A percentile compares a stretch with the other conserved stretches of the same genome.
Conservation (phyloP, 2,329 filamentous ascomycete species). For the Colletotrichum sp. region DNA sequence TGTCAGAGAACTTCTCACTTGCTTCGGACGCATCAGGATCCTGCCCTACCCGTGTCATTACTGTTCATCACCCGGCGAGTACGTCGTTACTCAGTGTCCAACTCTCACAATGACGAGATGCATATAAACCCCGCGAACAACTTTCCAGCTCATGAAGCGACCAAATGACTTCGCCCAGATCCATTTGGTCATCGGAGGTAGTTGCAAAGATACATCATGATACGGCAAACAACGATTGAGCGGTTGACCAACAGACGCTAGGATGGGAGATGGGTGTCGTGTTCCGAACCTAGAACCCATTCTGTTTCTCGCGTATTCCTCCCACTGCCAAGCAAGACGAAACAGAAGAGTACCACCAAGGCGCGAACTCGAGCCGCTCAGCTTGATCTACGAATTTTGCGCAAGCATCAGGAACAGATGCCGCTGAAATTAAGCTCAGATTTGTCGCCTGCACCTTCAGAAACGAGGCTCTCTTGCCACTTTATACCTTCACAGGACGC, state of each 20-base stretch:
- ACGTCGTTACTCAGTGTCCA: too few species aligned
- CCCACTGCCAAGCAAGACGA: background rate
- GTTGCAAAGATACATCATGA: too few species aligned
- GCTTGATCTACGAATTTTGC: background rate
- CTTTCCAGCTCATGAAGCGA: background rate
- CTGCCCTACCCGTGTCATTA: background rate
- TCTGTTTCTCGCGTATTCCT: background rate
- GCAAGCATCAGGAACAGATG: too few species aligned
- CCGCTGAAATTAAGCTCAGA: too few species aligned
- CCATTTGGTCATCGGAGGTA: too few species aligned
- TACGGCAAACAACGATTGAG: too few species aligned
- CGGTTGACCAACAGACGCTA: too few species aligned
- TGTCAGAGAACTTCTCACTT: background rate
- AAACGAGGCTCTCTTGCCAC: fast-evolving
- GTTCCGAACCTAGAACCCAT: background rate
- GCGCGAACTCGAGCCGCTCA: background rate
- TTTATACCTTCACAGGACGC: background rate
- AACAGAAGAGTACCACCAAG: fast-evolving
- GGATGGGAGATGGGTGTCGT: too few species aligned
- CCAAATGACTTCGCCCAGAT: too few species aligned
- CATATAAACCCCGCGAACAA: background rate
- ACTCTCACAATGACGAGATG: too few species aligned
- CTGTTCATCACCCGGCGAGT: too few species aligned
- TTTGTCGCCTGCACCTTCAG: fast-evolving
- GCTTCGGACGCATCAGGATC: fast-evolving